These are phyloP conservation scores for Decorospora gaudefroyi DNA, from an alignment of 2,329 filamentous ascomycete genomes.

Conservation along the genomic window DNA sequence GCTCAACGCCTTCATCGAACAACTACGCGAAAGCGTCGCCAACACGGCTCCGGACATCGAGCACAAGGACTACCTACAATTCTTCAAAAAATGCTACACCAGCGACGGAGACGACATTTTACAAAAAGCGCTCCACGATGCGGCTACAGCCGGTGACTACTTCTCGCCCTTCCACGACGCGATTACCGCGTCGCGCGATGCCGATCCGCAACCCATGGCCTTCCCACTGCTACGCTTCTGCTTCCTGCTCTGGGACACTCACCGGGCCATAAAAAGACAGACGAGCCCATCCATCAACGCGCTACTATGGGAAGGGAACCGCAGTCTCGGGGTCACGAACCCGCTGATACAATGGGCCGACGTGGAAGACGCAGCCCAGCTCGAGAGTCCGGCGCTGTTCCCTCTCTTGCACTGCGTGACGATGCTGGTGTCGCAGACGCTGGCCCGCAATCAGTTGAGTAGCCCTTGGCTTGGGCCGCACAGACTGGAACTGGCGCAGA, in stretches of 20 bases:
- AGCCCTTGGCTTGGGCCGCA: background rate
- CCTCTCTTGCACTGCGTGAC: constrained; percentile 4
- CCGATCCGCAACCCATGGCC: constrained; percentile 5
- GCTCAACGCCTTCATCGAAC: constrained; percentile 5
- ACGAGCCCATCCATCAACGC: constrained; percentile 1
- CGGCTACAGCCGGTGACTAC: constrained; percentile 4
- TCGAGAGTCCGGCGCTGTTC: background rate
- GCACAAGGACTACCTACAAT: constrained; percentile 1
- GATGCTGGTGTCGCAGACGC: constrained; percentile 5
- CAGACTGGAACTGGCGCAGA: background rate
- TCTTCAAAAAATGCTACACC: constrained; percentile 7
- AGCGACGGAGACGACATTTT: constrained; percentile 8
- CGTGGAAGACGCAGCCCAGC: constrained; percentile 3
- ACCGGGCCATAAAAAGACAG: constrained; percentile 4
- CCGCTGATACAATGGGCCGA: constrained; percentile 5
- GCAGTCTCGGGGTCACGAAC: background rate
- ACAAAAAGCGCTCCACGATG: constrained; percentile 6
- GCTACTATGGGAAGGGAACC: constrained; percentile 4
- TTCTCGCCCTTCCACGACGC: constrained; percentile 8
- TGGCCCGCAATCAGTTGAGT: background rate
- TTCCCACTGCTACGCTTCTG: constrained; percentile 4
- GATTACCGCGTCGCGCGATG: background rate
- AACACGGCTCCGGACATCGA: background rate
- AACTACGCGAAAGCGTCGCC: constrained; percentile 5
- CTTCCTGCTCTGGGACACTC: constrained; percentile 4